Base-by-base conservation (phyloP, 345 rosid species). In the Cardamine chenopodiifolia region DNA sequence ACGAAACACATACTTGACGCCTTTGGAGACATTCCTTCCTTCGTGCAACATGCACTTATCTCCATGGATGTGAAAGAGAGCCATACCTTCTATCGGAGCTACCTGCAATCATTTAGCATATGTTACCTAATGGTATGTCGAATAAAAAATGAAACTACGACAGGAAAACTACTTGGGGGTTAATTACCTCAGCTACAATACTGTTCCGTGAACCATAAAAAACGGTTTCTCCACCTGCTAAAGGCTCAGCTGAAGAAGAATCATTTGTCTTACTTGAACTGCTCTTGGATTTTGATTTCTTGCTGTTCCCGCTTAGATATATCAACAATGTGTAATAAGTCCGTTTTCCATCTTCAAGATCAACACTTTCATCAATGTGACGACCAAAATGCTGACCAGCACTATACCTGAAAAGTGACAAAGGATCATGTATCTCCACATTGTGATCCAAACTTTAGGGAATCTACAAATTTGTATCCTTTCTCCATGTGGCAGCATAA, bases 21-120 rank as follows among this genome's bases (percentile, higher is more conserved):
- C 98, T 67, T 86, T 88, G 3, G 85, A 65, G 34, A 92, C 94
- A 52, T 86, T 90, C 39, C 81, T 83, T 17, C 91, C 96, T 88
- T 92, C 98, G 64, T 90, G 99, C 85, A 95, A 75, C 98, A 92
- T 78, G 60, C 99, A 90, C 76, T 88, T 89, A 76, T 87, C 89
- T 26, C 98, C 99, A 66, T 92, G 99, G 66, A 92, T 83, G 75
- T 95, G 98, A 49, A 92, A 73, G 23, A 95, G 96, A 73, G 98
- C 98, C 97, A 82, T 90, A 58, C 98, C 98, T 87, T 90, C 97
- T 2, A 63, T 9, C 53, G 98, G 99, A 80, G 90, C 94, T 58
- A 95, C 97, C 97, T 92, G 59, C 58, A 53, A 44, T 9, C 6
- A 19, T 1, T 1, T 17, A 54, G 11, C 10, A 55, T 17, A 31